A percentile compares a stretch with the other conserved stretches of the same genome.
Conservation (phyloP, 306 rosid species). For the Gynostemma pentaphyllum region DNA sequence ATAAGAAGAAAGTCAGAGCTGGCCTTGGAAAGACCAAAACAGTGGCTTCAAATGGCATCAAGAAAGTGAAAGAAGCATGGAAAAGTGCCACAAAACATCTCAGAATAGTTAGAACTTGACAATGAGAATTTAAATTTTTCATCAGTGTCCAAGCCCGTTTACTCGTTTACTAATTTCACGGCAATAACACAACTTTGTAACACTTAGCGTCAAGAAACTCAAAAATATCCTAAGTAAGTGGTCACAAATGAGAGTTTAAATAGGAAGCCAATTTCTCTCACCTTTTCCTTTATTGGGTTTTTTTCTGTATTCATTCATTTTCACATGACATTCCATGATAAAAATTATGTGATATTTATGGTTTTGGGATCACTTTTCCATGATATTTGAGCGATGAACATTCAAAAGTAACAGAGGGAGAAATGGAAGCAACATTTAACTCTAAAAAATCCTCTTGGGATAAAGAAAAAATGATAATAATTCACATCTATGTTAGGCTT, state of each 20-base stretch:
- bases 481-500: slow-evolving; percentile 9
- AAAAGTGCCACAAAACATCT: neutral
- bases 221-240: too few species aligned
- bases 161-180: too few species aligned
- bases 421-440: neutral
- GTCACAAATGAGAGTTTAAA: too few species aligned
- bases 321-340: slow-evolving; percentile 4
- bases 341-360: neutral
- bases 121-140: too few species aligned
- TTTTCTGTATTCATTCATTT: slow-evolving; percentile 4
- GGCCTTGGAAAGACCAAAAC: neutral
- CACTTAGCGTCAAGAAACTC: too few species aligned
- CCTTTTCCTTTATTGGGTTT: too few species aligned
- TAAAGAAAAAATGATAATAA: neutral
- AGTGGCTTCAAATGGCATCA: neutral
- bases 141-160: too few species aligned
- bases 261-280: slow-evolving; percentile 1
- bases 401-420: neutral
- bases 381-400: neutral
- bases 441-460: neutral
- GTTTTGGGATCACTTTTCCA: neutral
- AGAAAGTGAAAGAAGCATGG: neutral
- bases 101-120: neutral
- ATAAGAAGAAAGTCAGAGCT: too few species aligned
- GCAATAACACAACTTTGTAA: too few species aligned